Evolutionary conservation across 2,329 filamentous ascomycete genomes (phyloP).

Genomic region (Plectosphaerella sp.): DNA sequence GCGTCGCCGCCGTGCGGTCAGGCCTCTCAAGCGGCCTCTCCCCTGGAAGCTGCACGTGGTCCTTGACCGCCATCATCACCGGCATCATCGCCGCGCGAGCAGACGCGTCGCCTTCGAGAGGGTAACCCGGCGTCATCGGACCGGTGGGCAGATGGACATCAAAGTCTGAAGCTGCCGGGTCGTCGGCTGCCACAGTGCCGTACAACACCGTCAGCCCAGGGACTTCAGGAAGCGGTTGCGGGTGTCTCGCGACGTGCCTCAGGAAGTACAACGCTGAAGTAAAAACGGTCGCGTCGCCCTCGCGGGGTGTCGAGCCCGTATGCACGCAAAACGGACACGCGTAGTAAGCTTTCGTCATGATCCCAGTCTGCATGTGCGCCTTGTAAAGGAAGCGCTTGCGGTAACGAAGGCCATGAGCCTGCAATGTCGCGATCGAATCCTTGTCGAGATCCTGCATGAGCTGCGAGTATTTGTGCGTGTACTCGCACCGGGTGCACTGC

Average conservation of each 20-base stretch:
- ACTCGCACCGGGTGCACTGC: slow-evolving; percentile 16
- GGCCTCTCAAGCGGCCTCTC: slow-evolving; percentile 26
- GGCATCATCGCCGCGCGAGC: slow-evolving; percentile 13
- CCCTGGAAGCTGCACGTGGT: slow-evolving; percentile 29
- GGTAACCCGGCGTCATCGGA: slow-evolving; percentile 15
- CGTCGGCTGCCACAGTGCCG: slow-evolving; percentile 18
- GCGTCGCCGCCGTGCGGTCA: slow-evolving; percentile 19
- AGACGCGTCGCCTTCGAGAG: not conserved
- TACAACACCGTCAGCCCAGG: slow-evolving; percentile 32
- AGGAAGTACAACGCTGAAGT: slow-evolving; percentile 28
- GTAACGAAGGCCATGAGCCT: slow-evolving; percentile 29
- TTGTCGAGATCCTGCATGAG: slow-evolving; percentile 21
- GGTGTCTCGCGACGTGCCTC: slow-evolving; percentile 32
- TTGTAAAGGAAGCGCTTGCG: slow-evolving; percentile 37
- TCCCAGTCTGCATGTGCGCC: slow-evolving; percentile 28
- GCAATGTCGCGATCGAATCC: slow-evolving; percentile 23
- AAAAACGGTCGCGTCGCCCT: slow-evolving; percentile 38
- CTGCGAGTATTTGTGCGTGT: slow-evolving; percentile 18
- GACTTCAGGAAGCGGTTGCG: slow-evolving; percentile 31
- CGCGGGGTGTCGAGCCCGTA: slow-evolving; percentile 23
- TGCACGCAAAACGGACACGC: slow-evolving; percentile 34
- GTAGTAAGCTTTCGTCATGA: slow-evolving; percentile 30
- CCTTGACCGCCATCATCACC: slow-evolving; percentile 24
- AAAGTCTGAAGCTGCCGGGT: slow-evolving; percentile 19
- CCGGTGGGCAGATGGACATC: slow-evolving; percentile 32